Conservation (phyloP, 1,284 basidiomycete genomes). For the Cutaneotrichosporon dermatis region DNA sequence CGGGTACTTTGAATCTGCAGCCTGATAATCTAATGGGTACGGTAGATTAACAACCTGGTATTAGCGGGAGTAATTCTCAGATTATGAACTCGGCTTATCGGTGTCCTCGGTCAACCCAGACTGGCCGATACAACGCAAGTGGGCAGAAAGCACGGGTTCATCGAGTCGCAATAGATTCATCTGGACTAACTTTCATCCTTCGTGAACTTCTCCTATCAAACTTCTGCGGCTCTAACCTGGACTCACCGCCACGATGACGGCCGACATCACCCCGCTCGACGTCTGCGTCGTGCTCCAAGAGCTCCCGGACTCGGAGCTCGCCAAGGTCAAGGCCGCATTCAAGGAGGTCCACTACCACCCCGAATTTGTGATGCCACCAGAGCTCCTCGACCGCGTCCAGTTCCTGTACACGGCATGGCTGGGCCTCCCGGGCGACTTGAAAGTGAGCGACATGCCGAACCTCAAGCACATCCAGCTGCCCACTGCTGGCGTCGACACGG, state of each 20-base stretch:
- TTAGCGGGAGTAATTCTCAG: too few relatives aligned
- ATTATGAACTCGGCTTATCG: too few relatives aligned
- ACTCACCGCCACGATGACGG: background rate
- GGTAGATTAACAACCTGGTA: too few relatives aligned
- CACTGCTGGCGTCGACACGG: conserved; percentile 35
- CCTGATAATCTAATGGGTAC: too few relatives aligned
- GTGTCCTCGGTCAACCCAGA: too few relatives aligned
- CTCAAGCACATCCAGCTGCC: conserved; percentile 37
- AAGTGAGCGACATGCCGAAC: conserved; percentile 24
- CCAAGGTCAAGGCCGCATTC: conserved; percentile 30
- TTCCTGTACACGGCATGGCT: conserved; percentile 13
- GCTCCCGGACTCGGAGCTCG: conserved; percentile 23
- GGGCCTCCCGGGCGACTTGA: conserved; percentile 9
- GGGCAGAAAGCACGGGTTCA: background rate
- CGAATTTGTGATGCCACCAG: background rate
- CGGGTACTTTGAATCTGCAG: too few relatives aligned
- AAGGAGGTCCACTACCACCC: conserved; percentile 35
- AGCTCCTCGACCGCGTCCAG: conserved; percentile 5
- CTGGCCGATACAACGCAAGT: too few relatives aligned
- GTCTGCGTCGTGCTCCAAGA: conserved; percentile 16
- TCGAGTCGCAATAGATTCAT: too few relatives aligned
- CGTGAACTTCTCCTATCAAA: background rate
- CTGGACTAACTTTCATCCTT: too few relatives aligned
- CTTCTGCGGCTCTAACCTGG: too few relatives aligned
- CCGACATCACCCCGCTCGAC: conserved; percentile 8